Base-by-base conservation (phyloP, 768 basidiomycete species). In the Stropharia rugosoannulata region DNA sequence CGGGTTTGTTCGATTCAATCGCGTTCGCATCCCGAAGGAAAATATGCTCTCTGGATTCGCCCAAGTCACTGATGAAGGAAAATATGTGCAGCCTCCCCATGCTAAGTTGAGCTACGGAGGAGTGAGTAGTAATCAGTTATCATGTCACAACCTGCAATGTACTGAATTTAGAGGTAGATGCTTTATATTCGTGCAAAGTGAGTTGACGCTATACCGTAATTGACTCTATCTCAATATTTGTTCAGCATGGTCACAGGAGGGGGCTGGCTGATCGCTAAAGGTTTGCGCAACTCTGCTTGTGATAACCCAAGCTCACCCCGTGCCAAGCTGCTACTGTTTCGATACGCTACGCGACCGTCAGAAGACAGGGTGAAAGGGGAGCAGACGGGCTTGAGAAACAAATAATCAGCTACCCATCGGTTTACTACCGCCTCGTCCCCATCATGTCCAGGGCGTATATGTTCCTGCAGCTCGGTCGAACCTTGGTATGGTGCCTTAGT, bases 31-130 rank as follows among this genome's bases (percentile, higher is more conserved):
- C 49, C 86, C 88, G 1, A 80, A 83, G 48, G 80, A 79, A 55
- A 73, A 87, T 42, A 90, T 93, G 88, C 80, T 92, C 5, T 86
- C 84, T 41, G 84, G 82, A 51, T 91, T 90, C 58, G 85, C 89
- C 1, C 77, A 77, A 45, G 85, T 92, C 40, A 86, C 86, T 0
- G 72, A 82, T 29, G 83, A 82, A 0, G 87, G 87, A 2, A 67
- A 70, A 56, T 93, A 92, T 62, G 62, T 84, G 22, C 74, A 78
- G 58, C 88, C 89, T 15, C 83, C 82, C 32, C 89, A 91, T 62
- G 78, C 84, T 1, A 92, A 90, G 65, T 70, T 90, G 22, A 87
- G 86, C 59, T 90, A 89, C 58, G 86, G 86, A 49, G 88, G 89
- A 2, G 88, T 89, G 64, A 63, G 83, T 78, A 16, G 4, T 18